Conservation (phyloP, 169 alveolate species). For the Cryptosporidium sp. region DNA sequence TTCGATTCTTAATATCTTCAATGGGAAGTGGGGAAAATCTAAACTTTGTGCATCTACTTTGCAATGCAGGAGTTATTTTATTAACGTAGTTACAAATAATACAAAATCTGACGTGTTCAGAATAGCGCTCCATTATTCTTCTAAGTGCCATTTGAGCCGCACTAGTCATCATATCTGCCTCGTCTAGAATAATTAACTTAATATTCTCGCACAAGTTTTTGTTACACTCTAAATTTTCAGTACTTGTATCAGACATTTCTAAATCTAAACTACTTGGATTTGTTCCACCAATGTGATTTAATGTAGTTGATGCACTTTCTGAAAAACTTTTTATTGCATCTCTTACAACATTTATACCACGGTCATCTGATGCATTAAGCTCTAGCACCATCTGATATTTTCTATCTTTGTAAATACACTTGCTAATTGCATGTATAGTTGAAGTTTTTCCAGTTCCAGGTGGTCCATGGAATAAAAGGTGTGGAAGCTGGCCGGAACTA, state of each 20-base stretch:
- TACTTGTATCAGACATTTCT: conserved; percentile 22
- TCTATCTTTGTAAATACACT: conserved; percentile 90
- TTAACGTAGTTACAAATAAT: conserved; percentile 96
- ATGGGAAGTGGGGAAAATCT: conserved; percentile 91
- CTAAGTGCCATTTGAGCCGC: conserved; percentile 98
- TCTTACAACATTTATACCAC: conserved; percentile 98
- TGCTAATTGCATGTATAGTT: conserved; percentile 92
- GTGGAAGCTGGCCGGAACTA: conserved; percentile 95
- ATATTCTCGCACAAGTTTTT: conserved; percentile 63
- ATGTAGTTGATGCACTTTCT: conserved; percentile 82
- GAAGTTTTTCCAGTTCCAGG: conserved; percentile 97
- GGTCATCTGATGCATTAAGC: conserved; percentile 98
- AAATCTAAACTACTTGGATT: conserved; percentile 44
- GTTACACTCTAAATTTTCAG: conserved; percentile 18
- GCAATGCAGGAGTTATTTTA: conserved; percentile 96
- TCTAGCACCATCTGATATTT: conserved; percentile 86
- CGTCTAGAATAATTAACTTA: conserved; percentile 96
- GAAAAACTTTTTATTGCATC: conserved; percentile 95
- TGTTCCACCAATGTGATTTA: conserved; percentile 40
- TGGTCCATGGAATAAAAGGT: conserved; percentile 96
- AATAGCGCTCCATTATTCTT: conserved; percentile 97
- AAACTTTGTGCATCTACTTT: conserved; percentile 96
- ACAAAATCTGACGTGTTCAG: conserved; percentile 96
- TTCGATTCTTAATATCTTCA: conserved; percentile 85
- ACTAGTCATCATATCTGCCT: conserved; percentile 97